A percentile compares a stretch with the other conserved stretches of the same genome.
Conservation (phyloP, 495 filamentous ascomycete species). For the Cladorrhinum samala region DNA sequence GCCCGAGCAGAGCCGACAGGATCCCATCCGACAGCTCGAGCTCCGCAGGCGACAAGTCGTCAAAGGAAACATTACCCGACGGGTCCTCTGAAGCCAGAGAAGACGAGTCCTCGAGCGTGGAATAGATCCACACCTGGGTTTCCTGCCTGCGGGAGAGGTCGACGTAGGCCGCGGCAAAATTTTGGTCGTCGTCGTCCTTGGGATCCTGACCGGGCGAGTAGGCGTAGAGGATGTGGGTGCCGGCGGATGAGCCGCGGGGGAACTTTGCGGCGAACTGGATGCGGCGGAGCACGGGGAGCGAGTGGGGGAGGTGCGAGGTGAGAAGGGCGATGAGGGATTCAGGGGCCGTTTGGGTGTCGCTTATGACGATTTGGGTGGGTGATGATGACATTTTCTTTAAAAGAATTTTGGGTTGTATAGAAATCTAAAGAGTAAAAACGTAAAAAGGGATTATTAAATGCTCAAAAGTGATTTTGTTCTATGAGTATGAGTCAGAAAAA, state of each 20-base stretch:
- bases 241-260: conserved; percentile 28
- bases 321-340: conserved; percentile 39
- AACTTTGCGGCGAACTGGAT: conserved; percentile 47
- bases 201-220: conserved; percentile 11
- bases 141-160: conserved; percentile 53
- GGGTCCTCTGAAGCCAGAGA: too few species aligned
- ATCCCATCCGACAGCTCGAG: not conserved
- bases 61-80: too few species aligned
- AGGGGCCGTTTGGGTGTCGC: conserved; percentile 24
- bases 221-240: conserved; percentile 37
- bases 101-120: conserved; percentile 41
- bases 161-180: conserved; percentile 49
- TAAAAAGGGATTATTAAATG: not conserved
- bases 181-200: conserved; percentile 3
- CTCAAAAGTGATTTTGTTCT: too few species aligned
- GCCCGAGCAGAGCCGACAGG: not conserved
- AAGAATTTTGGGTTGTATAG: not conserved
- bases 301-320: conserved; percentile 45
- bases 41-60: too few species aligned
- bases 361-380: not conserved
- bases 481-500: too few species aligned
- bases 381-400: not conserved
- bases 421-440: not conserved
- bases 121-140: conserved; percentile 57
- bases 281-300: conserved; percentile 51